These are phyloP conservation scores for Vinca minor DNA, from an alignment of 257 asterid genomes.

Conservation along the genomic window DNA sequence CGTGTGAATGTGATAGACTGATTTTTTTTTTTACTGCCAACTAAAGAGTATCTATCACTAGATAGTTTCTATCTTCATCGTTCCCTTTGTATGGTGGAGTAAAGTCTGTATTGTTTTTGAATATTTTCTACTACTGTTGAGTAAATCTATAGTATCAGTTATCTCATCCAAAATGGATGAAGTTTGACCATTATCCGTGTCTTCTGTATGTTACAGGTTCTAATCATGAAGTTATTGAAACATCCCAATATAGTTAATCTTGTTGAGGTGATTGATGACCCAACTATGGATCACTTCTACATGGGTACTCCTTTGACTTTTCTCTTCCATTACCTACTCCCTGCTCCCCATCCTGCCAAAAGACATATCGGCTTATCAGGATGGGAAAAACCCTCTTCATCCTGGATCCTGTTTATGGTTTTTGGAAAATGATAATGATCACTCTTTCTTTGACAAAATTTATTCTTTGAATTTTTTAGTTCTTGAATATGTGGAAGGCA, in stretches of 20 bases:
- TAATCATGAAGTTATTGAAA: constrained; percentile 79
- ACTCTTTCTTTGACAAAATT: constrained; percentile 16
- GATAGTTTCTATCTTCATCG: background rate
- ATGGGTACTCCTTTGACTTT: constrained; percentile 87
- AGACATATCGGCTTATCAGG: background rate
- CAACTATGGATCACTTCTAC: constrained; percentile 76
- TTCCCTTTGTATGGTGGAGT: background rate
- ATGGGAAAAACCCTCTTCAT: background rate
- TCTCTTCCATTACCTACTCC: constrained; percentile 9
- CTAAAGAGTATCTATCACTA: background rate
- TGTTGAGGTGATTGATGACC: constrained; percentile 93
- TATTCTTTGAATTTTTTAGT: constrained; percentile 35
- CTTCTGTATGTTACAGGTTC: constrained; percentile 47
- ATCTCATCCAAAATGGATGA: background rate
- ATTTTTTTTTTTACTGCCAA: background rate
- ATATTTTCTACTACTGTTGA: background rate
- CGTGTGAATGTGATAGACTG: no score
- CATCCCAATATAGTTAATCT: constrained; percentile 97
- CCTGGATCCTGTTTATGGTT: background rate
- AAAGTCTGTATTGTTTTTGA: background rate
- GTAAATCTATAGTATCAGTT: background rate
- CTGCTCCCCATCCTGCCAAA: background rate
- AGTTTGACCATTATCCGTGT: background rate
- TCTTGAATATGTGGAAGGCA: constrained; percentile 92
- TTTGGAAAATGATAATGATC: background rate